Percentiles rank a stretch among this genome's conserved stretches.
Evolutionary conservation across 2,329 filamentous ascomycete genomes (phyloP).

Genomic region (Curvularia spicifera): DNA sequence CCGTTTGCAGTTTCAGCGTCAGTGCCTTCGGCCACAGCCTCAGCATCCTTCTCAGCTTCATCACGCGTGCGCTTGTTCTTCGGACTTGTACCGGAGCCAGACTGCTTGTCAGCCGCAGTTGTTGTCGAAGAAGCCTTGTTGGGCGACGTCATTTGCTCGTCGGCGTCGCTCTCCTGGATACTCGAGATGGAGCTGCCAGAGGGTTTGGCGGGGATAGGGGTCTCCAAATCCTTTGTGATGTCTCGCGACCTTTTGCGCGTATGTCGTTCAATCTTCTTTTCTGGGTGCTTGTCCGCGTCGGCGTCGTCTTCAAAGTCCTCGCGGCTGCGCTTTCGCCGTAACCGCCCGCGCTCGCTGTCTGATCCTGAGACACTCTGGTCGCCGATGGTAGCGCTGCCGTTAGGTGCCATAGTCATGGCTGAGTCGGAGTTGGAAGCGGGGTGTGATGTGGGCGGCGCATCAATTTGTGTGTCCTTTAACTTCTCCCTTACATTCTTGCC

Average conservation of each 20-base stretch:
- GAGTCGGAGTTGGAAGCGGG: conserved; percentile 25
- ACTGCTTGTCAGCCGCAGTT: conserved; percentile 14
- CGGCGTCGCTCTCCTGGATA: conserved; percentile 42
- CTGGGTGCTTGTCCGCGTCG: conserved; percentile 39
- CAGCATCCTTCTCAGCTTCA: conserved; percentile 29
- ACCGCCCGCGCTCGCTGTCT: conserved; percentile 47
- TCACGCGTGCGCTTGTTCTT: conserved; percentile 58
- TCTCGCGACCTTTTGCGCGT: conserved; percentile 57
- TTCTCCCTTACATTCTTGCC: conserved; percentile 67
- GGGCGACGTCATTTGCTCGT: conserved; percentile 37
- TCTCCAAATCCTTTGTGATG: conserved; percentile 34
- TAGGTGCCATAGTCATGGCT: conserved; percentile 33
- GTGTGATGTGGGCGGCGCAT: conserved; percentile 43
- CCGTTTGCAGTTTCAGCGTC: conserved; percentile 24
- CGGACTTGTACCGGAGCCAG: conserved; percentile 47
- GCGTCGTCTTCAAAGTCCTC: conserved; percentile 53
- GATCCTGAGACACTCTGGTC: conserved; percentile 43
- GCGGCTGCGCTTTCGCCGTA: conserved; percentile 55
- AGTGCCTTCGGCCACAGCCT: conserved; percentile 16
- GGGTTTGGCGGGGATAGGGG: conserved; percentile 41
- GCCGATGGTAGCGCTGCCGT: conserved; percentile 29
- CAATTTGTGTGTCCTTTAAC: conserved; percentile 67
- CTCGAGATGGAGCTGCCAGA: conserved; percentile 39
- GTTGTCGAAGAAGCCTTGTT: conserved; percentile 17
- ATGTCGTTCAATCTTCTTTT: conserved; percentile 50